Evolutionary conservation across 192 early-diverging fungal species (phyloP), one percentile per base, ranked within the genome.

Genomic region (Mycoemilia scoparia): DNA sequence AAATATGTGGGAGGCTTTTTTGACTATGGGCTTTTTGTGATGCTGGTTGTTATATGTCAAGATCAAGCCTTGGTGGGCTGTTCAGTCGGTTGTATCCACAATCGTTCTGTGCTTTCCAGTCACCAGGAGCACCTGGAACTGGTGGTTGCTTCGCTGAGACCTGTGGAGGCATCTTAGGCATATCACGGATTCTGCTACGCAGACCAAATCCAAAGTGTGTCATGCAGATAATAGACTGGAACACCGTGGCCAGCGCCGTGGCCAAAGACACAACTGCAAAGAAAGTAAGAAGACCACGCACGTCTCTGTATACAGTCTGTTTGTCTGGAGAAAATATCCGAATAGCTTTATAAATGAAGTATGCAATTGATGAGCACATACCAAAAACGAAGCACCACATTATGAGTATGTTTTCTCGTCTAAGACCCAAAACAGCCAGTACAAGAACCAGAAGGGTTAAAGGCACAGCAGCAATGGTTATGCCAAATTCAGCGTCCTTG

Each of bases 251-350:
- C 1, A 49, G 38, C n/a, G 57, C 39, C 11, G 57, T 45, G 0
- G 43, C 41, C 27, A 62, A 24, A 16, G 59, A 56, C 0, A 62
- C 29, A 10, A 62, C 38, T 2, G 59, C 57, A n/a, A 52, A 62
- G 45, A 56, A 62, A 1, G 59, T 62, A 52, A 62, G 55, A 52
- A 62, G 55, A 2, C 53, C 53, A 14, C 46, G 38, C 39, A 56
- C 53, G 13, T 49, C 43, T n/a, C 38, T 24, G 13, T 41, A 62
- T 36, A 56, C 57, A n/a, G 27, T 46, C 31, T 51, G 39, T 33
- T 62, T 52, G 42, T 62, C 57, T 4, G 59, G 59, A 25, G 55
- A 52, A 25, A 56, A 62, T 54, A 62, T 62, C 1, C 59, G 36
- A 14, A 54, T 54, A 17, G 49, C 51, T 45, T 62, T 62, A 45